These are phyloP conservation scores for Lasiosphaeria hispida DNA, from an alignment of 495 filamentous ascomycete genomes.

Conservation along the genomic window DNA sequence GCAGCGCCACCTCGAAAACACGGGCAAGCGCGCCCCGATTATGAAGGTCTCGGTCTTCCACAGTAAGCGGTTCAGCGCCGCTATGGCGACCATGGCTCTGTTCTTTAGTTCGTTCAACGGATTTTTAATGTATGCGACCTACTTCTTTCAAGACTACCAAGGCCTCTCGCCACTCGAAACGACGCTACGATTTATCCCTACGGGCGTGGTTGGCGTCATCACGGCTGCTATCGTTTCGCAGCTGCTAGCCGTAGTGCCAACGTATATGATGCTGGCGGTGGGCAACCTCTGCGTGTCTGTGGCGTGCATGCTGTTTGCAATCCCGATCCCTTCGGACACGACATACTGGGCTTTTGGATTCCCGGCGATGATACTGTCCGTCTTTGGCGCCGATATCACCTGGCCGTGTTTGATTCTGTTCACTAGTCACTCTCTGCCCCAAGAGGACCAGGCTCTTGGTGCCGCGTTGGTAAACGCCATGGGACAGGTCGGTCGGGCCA, in stretches of 20 bases:
- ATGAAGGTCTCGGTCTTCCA: constrained; percentile 59
- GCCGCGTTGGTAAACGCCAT: constrained; percentile 61
- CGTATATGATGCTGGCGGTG: constrained; percentile 52
- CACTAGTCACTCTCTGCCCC: constrained; percentile 54
- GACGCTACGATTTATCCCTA: constrained; percentile 60
- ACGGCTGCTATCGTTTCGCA: constrained; percentile 53
- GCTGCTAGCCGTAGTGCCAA: constrained; percentile 51
- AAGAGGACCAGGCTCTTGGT: constrained; percentile 59
- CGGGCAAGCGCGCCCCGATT: constrained; percentile 42
- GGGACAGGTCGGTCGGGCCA: constrained; percentile 54
- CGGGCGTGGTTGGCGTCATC: constrained; percentile 51
- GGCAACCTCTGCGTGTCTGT: constrained; percentile 49
- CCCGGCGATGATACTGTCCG: constrained; percentile 56
- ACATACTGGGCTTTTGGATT: constrained; percentile 61
- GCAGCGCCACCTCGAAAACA: constrained; percentile 58
- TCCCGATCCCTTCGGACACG: constrained; percentile 51
- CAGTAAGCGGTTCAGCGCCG: constrained; percentile 52
- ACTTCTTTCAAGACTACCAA: constrained; percentile 62
- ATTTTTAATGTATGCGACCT: constrained; percentile 58
- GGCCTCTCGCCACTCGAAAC: constrained; percentile 53
- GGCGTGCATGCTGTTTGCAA: constrained; percentile 53
- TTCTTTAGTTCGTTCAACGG: constrained; percentile 62
- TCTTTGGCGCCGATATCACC: constrained; percentile 58
- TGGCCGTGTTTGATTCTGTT: constrained; percentile 60
- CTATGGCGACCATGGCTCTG: constrained; percentile 57